phyloP scores from a whole-genome alignment of 2,329 filamentous ascomycete species.

The Hysterium pulicare region DNA sequence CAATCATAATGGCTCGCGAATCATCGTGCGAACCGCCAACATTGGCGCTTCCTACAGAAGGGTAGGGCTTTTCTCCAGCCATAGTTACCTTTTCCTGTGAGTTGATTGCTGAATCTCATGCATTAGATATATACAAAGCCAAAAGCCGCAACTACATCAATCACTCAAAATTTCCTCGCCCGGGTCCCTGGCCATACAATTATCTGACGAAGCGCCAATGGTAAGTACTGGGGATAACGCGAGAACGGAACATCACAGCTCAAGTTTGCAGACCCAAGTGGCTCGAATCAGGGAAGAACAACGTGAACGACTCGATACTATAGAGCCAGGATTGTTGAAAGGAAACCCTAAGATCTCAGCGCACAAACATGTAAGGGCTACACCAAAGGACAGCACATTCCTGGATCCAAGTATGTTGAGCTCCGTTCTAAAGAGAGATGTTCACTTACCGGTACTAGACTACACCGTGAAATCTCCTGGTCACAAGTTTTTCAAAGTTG shows the following conservation, averaged over 20 bases:
- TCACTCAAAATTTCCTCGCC: no score
- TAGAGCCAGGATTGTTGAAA: background rate
- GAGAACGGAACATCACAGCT: no score
- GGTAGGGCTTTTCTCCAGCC: no score
- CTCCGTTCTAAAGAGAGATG: background rate
- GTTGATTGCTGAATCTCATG: background rate
- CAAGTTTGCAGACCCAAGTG: no score
- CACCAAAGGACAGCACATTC: background rate
- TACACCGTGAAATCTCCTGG: constrained; percentile 2
- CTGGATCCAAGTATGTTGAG: constrained; percentile 5
- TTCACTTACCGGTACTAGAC: constrained; percentile 4
- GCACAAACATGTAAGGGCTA: background rate
- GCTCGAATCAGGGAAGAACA: no score
- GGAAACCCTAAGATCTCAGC: background rate
- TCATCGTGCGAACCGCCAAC: no score
- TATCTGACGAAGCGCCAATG: no score
- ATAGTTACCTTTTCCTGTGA: background rate
- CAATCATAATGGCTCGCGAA: background rate
- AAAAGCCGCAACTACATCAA: background rate
- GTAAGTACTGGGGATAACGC: no score
- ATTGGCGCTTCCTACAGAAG: no score
- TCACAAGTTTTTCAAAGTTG: constrained; percentile 9
- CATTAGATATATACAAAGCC: background rate
- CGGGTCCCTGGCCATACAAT: no score
- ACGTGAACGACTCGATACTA: no score